A percentile compares a stretch with the other conserved stretches of the same genome.
phyloP scores from a whole-genome alignment of 2,329 filamentous ascomycete species.

The Apiospora sp. region DNA sequence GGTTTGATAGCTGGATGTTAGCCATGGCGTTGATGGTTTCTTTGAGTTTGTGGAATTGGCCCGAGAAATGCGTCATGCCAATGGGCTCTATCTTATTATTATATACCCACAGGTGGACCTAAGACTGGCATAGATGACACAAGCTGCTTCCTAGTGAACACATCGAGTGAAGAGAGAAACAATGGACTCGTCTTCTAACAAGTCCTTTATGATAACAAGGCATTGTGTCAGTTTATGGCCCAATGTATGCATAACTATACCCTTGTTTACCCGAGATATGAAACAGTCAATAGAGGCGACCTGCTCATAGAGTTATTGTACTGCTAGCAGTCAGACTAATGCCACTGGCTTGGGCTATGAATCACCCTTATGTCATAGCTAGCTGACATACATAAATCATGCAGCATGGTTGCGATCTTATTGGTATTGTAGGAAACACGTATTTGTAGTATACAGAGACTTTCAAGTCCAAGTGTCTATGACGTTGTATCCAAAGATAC shows the following conservation, averaged over 20 bases:
- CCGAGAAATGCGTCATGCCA: not conserved
- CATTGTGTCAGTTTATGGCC: not conserved
- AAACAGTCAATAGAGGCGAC: not conserved
- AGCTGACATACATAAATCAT: no score
- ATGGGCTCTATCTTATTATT: not conserved
- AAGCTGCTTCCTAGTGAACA: not conserved
- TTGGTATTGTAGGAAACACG: not conserved
- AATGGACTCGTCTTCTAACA: not conserved
- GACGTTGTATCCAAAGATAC: not conserved
- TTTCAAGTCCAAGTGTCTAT: not conserved
- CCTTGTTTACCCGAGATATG: not conserved
- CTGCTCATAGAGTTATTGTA: not conserved
- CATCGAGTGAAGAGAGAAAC: not conserved
- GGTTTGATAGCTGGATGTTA: not conserved
- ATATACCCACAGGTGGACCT: not conserved
- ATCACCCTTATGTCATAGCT: not conserved
- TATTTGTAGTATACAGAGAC: no score
- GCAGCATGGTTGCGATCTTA: not conserved
- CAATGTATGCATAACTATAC: not conserved
- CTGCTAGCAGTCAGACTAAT: not conserved
- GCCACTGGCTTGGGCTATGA: not conserved
- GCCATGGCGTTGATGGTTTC: not conserved
- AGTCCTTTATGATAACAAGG: not conserved
- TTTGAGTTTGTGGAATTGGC: not conserved
- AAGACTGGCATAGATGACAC: not conserved